Percentiles rank a stretch among this genome's conserved stretches.
phyloP scores from a whole-genome alignment of 1,284 basidiomycete genomes.

The Bondarzewia mesenterica region DNA sequence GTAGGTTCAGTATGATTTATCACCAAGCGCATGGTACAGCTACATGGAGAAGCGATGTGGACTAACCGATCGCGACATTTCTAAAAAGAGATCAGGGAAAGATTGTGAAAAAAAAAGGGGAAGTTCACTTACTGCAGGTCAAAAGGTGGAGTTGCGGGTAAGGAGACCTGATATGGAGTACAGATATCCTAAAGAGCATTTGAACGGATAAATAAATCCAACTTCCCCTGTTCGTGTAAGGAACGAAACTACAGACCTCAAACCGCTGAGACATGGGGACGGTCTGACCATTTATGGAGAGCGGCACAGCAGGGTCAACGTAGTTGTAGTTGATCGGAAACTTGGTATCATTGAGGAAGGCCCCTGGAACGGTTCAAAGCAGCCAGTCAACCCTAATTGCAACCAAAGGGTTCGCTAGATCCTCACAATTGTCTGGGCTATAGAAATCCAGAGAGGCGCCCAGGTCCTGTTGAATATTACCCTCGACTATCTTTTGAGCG shows the following conservation, averaged over 20 bases:
- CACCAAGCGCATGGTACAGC: too few relatives aligned
- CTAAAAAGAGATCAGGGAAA: conserved; percentile 19
- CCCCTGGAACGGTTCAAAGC: conserved; percentile 30
- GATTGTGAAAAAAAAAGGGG: neutral
- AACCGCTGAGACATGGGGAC: conserved; percentile 54
- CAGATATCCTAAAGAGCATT: conserved; percentile 26
- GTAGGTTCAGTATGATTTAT: too few relatives aligned
- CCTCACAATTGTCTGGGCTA: conserved; percentile 39
- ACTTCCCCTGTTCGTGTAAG: neutral
- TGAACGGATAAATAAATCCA: too few relatives aligned
- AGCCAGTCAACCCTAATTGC: neutral
- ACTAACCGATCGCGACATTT: conserved; percentile 43
- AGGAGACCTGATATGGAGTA: conserved; percentile 30
- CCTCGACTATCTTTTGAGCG: conserved; percentile 47
- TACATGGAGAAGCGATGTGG: too few relatives aligned
- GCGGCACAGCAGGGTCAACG: conserved; percentile 35
- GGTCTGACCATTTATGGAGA: conserved; percentile 36
- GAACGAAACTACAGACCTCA: conserved; percentile 18
- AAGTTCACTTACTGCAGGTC: conserved; percentile 20
- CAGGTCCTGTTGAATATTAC: conserved; percentile 39
- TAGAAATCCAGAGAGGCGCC: conserved; percentile 32
- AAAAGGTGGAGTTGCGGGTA: neutral
- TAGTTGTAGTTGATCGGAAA: conserved; percentile 41
- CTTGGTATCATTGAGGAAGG: conserved; percentile 44
- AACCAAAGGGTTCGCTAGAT: neutral